Evolutionary conservation across 106 monocot genomes (phyloP).

Genomic region (Dactylorhiza incarnata): DNA sequence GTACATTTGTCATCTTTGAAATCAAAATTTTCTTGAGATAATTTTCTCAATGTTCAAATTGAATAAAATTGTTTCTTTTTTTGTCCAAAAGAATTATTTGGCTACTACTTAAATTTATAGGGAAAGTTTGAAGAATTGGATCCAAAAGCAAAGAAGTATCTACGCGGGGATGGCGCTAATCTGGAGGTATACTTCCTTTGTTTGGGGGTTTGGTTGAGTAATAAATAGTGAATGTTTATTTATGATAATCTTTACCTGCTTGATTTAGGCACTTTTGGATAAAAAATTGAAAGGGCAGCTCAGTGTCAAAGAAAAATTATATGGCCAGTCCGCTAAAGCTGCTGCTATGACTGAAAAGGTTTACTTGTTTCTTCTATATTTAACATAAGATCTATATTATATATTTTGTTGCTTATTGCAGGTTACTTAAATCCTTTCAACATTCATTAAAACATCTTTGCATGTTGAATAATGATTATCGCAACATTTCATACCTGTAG

Average conservation of each 20-base stretch:
- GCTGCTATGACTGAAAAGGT: constrained; percentile 95
- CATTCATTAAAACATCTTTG: neutral
- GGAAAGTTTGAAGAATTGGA: constrained; percentile 51
- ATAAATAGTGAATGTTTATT: neutral
- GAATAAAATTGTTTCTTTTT: neutral
- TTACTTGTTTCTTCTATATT: neutral
- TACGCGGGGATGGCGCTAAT: constrained; percentile 64
- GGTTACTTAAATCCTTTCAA: neutral
- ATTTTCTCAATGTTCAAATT: neutral
- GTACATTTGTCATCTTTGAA: neutral
- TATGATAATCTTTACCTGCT: neutral
- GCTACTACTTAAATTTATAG: constrained; percentile 13
- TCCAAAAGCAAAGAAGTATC: constrained; percentile 54
- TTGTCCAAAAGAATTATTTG: neutral
- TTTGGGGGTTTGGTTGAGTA: neutral
- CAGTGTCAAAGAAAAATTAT: constrained; percentile 57
- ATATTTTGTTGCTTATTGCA: neutral
- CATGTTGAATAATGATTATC: neutral
- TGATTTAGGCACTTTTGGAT: constrained; percentile 55
- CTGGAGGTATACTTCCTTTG: constrained; percentile 45
- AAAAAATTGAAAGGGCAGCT: constrained; percentile 87
- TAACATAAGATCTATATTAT: neutral
- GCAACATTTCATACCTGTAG: neutral
- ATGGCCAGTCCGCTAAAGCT: constrained; percentile 72
- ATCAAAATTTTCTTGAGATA: neutral